These are phyloP conservation scores for Cynanchum wilfordii DNA, from an alignment of 257 asterid species.

Conservation along the genomic window DNA sequence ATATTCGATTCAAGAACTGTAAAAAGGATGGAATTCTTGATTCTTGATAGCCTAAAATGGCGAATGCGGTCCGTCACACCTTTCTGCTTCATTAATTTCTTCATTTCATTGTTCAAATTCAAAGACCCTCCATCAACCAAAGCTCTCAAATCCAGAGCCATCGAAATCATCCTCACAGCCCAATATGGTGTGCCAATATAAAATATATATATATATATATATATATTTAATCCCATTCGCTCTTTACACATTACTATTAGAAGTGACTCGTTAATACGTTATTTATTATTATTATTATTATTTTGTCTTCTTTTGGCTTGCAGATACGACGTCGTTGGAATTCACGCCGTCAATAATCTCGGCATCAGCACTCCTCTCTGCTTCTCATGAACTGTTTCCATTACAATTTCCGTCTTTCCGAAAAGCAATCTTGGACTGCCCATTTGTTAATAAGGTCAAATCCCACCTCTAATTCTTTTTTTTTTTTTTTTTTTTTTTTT, in stretches of 20 bases:
- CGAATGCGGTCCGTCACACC: constrained; percentile 69
- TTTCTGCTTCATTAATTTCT: constrained; percentile 42
- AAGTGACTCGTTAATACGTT: no score
- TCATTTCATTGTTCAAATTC: constrained; percentile 37
- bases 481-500: not conserved
- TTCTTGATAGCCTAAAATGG: constrained; percentile 69
- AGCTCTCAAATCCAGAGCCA: constrained; percentile 48
- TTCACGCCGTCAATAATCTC: constrained; percentile 62
- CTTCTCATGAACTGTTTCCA: constrained; percentile 49
- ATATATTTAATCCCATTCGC: no score
- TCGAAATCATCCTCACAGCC: constrained; percentile 39
- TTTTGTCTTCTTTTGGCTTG: not conserved
- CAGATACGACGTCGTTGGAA: constrained; percentile 49
- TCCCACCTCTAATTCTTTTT: not conserved
- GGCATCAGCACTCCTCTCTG: constrained; percentile 54
- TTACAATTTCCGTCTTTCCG: constrained; percentile 37
- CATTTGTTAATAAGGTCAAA: constrained; percentile 48
- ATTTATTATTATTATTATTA: no score
- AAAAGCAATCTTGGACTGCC: constrained; percentile 34
- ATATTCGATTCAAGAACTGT: constrained; percentile 31
- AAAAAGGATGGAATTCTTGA: constrained; percentile 56
- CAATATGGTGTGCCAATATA: constrained; percentile 45
- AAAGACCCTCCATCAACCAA: constrained; percentile 30
- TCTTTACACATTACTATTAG: no score
- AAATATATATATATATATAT: not conserved